phyloP scores from a whole-genome alignment of 257 asterid genomes.

The Ballota nigra region DNA sequence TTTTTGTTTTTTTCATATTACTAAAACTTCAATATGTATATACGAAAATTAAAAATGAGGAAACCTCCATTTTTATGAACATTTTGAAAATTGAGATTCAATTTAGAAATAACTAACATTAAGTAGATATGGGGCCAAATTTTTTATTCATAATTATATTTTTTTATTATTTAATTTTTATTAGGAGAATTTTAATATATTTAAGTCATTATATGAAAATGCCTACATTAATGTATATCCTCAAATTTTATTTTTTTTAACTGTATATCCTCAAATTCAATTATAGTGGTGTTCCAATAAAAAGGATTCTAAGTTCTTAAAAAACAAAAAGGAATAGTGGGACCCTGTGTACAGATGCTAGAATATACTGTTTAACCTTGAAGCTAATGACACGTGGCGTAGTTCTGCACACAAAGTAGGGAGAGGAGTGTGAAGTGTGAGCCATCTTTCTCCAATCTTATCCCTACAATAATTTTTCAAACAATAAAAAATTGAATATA shows the following conservation, averaged over 20 bases:
- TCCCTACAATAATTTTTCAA: not conserved
- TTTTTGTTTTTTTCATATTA: too few relatives aligned
- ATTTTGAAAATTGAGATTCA: too few relatives aligned
- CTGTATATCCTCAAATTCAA: not conserved
- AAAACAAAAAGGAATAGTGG: constrained; percentile 13
- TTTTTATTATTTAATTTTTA: too few relatives aligned
- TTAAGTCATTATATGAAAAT: not conserved
- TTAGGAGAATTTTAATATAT: not conserved
- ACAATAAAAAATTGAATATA: not conserved
- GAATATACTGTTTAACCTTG: constrained; percentile 30
- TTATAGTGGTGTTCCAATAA: constrained; percentile 22
- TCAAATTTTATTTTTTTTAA: too few relatives aligned
- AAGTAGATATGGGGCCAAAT: too few relatives aligned
- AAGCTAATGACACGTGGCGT: constrained; percentile 39
- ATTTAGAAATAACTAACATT: too few relatives aligned
- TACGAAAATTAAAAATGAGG: too few relatives aligned
- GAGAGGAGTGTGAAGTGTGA: constrained; percentile 5
- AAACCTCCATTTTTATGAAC: too few relatives aligned
- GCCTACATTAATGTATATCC: too few relatives aligned
- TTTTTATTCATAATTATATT: too few relatives aligned
- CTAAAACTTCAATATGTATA: not conserved
- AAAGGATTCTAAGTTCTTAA: not conserved
- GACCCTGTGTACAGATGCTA: constrained; percentile 22
- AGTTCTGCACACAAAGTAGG: constrained; percentile 35
- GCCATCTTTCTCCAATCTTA: constrained; percentile 30